Conservation (phyloP, 495 filamentous ascomycete genomes). For the Penicillium cosmopolitanum region DNA sequence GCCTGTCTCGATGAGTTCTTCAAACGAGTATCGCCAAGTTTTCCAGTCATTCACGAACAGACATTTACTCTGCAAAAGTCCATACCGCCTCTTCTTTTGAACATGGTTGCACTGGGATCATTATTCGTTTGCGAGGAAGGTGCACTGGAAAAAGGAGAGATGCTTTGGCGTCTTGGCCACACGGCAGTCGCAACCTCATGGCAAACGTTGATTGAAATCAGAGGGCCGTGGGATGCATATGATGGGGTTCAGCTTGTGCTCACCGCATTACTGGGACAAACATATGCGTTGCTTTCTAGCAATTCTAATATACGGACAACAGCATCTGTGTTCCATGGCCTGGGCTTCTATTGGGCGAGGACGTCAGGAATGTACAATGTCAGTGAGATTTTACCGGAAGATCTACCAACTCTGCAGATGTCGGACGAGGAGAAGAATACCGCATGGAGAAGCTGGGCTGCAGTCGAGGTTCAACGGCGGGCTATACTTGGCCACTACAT, state of each 20-base stretch:
- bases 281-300: slow-evolving; percentile 22
- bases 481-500: slow-evolving; percentile 22
- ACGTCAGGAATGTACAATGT: slow-evolving; percentile 24
- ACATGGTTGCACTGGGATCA: slow-evolving; percentile 26
- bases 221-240: slow-evolving; percentile 24
- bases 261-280: slow-evolving; percentile 22
- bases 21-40: slow-evolving; percentile 15
- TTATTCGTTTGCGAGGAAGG: slow-evolving; percentile 20
- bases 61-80: slow-evolving; percentile 17
- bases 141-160: slow-evolving; percentile 16
- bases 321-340: slow-evolving; percentile 19
- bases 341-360: slow-evolving; percentile 26
- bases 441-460: slow-evolving; percentile 19
- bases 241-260: slow-evolving; percentile 25
- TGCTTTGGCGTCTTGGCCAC: slow-evolving; percentile 25
- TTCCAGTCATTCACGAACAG: slow-evolving; percentile 21
- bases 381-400: slow-evolving; percentile 4
- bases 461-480: slow-evolving; percentile 18
- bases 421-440: slow-evolving; percentile 7
- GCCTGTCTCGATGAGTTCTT: slow-evolving; percentile 24
- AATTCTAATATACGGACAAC: slow-evolving; percentile 20
- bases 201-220: slow-evolving; percentile 17
- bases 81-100: slow-evolving; percentile 21
- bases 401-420: slow-evolving; percentile 1
- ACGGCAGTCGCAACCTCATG: slow-evolving; percentile 25